Base-by-base conservation (phyloP, 2,329 filamentous ascomycete genomes). In the Neonectria sp. region DNA sequence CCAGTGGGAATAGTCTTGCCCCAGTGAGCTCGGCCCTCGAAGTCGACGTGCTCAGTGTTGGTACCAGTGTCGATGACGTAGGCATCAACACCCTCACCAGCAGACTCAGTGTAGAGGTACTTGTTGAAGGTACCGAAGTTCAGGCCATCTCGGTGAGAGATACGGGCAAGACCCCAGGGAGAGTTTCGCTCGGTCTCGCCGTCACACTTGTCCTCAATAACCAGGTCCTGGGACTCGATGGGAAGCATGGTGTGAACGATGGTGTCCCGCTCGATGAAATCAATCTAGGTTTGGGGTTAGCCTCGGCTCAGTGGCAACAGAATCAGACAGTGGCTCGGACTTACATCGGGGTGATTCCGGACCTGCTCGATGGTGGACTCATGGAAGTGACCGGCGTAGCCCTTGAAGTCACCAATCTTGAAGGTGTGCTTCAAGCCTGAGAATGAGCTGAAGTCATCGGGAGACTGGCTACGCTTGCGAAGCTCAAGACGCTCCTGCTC, bases 21-120 rank as follows among this genome's bases (percentile, higher is more conserved):
- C 96, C 96, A 99, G 78, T 90, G 87, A 76, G 97, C 96, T 82
- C 96, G 95, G 70, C 94, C 96, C 84, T 97, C 95, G 73, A 99
- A 99, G 85, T 99, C 96, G 75, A 97, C 95, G 86, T 99, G 96
- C 55, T 95, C 90, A 74, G 87, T 83, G 87, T 98, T 98, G 88
- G 93, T 97, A 78, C 96, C 97, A 63, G 96, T 99, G 85, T 99
- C 96, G 79, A 99, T 97, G 73, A 99, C 93, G 80, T 99, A 99
- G 79, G 96, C 96, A 83, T 99, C 96, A 75, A 99, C 96, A 81
- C 96, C 97, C 87, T 98, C 95, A 81, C 96, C 96, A 79, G 93
- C 95, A 61, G 97, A 92, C 63, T 89, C 88, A 64, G 95, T 89
- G 82, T 96, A 99, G 43, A 98, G 89, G 87, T 99, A 99, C 87